Evolutionary conservation across 2,329 filamentous ascomycete genomes (phyloP), one percentile per base, ranked within the genome.

Genomic region (Elsinoe batatas): DNA sequence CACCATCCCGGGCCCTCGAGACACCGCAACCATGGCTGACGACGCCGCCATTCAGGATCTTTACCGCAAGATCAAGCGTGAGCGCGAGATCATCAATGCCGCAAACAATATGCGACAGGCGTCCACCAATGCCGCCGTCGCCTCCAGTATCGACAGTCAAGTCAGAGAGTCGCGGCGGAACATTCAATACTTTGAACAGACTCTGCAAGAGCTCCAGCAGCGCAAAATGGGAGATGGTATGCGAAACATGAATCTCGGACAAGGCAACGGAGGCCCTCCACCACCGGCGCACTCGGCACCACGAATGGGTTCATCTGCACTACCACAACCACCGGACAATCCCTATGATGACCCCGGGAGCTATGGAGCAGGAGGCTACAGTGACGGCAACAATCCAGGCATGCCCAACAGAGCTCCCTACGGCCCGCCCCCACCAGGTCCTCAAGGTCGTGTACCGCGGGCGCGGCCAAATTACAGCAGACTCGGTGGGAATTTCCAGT

Each of bases 41-140:
- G 79, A 84, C 67, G 78, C 82, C 63, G 77, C 81, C 61, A 79
- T 83, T 73, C 83, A 83, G 73, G 87, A 89, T 72, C 90, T 98
- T 75, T 83, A 87, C 75, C 87, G 85, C 77, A 97, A 98, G 85
- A 97, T 98, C 73, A 89, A 96, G 78, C 85, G 91, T 71, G 93
- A 98, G 75, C 91, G 91, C 79, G 87, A 86, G 66, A 84, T 97
- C 68, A 93, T 98, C 78, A 87, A 87, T 72, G 91, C 89, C 66
- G 91, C 91, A 64, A 93, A 88, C 74, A 83, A 87, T 65, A 95
- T 98, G 91, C 87, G 90, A 73, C 86, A 91, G 74, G 91, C 93
- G 71, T 96, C 91, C 64, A 88, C 89, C 76, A 98, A 98, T 72
- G 87, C 91, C 64, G 81, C 84, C 59, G 91, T 97, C 61, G 86